Base-by-base conservation (phyloP, 2,329 filamentous ascomycete species). In the Microcyclosporella mali region DNA sequence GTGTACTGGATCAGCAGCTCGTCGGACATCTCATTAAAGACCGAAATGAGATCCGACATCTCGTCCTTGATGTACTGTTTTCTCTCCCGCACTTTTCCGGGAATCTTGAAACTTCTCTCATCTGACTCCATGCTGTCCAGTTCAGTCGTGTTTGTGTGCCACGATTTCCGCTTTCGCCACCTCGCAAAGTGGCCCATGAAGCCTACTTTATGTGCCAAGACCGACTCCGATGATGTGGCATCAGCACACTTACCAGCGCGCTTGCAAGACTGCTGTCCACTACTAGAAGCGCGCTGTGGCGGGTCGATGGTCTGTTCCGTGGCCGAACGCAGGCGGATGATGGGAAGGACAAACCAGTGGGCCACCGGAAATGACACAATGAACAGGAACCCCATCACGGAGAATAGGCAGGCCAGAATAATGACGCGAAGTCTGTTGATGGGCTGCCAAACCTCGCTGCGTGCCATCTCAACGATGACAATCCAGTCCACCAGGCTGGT, bases 1-100 rank as follows among this genome's bases (percentile, higher is more conserved):
- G 81, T 81, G 59, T 95, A 95, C 58, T 95, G 88, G 65, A 87
- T 84, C 56, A 85, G 77, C 33, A 95, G 69, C 66, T 95, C 88
- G 49, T 94, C 87, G 1, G 84, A 86, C 89, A 95, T 95, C 56
- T 88, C 85, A 59, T 95, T 95, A 69, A 94, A 95, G 0, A 85
- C 92, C 28, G 70, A 72, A 0, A 85, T 92, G 11, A 94, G 73
- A 60, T 94, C 88, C 0, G 87, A 92, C 25, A 82, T 66, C 58
- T 95, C 89, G 59, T 95, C 89, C 1, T 85, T 85, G 40, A 95
- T 72, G 33, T 81, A 72, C 56, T 89, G 84, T 49, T 81, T 84
- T 19, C 79, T 72, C 44, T 87, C 82, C 40, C 79, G 79, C 10
- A 95, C 89, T 60, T 86, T 88, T 10, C 79, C 80, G 0, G 89